Percentiles rank a stretch among this genome's conserved stretches.
These are phyloP conservation scores for Phytophthora fragariaefolia DNA, from an alignment of 352 stramenopile genomes.

Conservation along the genomic window DNA sequence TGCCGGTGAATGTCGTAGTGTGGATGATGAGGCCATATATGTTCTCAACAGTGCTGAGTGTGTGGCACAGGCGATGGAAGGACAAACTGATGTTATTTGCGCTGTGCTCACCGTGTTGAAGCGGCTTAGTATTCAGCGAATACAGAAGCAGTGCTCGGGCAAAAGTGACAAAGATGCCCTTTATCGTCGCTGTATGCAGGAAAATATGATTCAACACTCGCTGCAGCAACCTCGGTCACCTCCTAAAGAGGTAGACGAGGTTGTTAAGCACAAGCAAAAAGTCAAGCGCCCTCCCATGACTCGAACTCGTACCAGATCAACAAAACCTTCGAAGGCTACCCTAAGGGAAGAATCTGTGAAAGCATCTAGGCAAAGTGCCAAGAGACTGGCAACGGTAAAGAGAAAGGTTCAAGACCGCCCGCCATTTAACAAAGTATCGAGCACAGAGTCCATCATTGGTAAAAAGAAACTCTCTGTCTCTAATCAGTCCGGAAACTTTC, in stretches of 20 bases:
- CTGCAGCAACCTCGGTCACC: slow-evolving; percentile 6
- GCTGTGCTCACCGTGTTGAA: slow-evolving; percentile 57
- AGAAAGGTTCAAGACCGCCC: not conserved
- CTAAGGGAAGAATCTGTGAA: not conserved
- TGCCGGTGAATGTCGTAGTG: slow-evolving; percentile 44
- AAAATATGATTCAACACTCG: slow-evolving; percentile 19
- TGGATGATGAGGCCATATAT: slow-evolving; percentile 54
- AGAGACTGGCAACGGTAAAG: slow-evolving; percentile 7
- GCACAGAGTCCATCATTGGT: not conserved
- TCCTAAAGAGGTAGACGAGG: not conserved
- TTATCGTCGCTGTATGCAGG: slow-evolving; percentile 1
- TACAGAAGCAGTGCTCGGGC: not conserved
- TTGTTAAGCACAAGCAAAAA: slow-evolving; percentile 11
- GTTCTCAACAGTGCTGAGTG: slow-evolving; percentile 57
- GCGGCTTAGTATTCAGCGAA: slow-evolving; percentile 31
- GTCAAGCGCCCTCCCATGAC: slow-evolving; percentile 1
- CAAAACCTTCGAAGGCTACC: not conserved
- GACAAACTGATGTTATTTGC: slow-evolving; percentile 44
- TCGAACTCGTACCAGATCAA: slow-evolving; percentile 10
- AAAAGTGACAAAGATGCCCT: slow-evolving; percentile 4
- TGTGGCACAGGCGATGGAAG: slow-evolving; percentile 42
- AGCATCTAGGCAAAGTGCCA: slow-evolving; percentile 8
- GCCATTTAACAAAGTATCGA: not conserved
- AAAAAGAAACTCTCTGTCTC: slow-evolving; percentile 7
- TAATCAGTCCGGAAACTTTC: slow-evolving; percentile 10